Base-by-base conservation (phyloP, 2,329 filamentous ascomycete genomes). In the Cercospora janseana region DNA sequence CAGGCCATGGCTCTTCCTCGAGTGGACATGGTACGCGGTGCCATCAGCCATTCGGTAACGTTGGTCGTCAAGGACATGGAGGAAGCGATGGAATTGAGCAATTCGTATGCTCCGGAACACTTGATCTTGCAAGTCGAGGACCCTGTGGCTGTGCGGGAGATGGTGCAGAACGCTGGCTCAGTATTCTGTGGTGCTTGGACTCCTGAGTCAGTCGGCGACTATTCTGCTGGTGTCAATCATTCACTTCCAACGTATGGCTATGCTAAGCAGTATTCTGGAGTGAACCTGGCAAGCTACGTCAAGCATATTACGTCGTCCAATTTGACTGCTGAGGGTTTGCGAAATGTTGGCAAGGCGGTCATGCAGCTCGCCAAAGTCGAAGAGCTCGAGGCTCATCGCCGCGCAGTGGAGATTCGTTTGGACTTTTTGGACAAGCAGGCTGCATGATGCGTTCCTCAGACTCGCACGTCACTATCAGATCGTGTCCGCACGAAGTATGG, bases 271-370 rank as follows among this genome's bases (percentile, higher is more conserved):
- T 98, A 98, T 75, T 96, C 90, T 4, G 93, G 93, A 45, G 93
- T 98, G 66, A 98, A 95, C 70, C 80, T 98, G 4, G 89, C 82
- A 24, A 97, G 92, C 2, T 98, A 96, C 72, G 81, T 95, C 69
- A 98, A 98, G 76, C 90, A 97, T 76, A 96, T 98, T 65, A 98
- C 93, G 28, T 93, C 88, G 73, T 89, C 90, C 0, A 88, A 95
- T 69, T 78, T 98, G 55, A 95, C 89, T 1, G 81, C 84, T 13
- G 80, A 95, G 63, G 93, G 93, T 16, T 75, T 98, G 55, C 79
- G 80, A 61, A 93, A 94, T 63, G 87, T 98, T 2, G 89, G 92
- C 26, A 75, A 77, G 46, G 90, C 93, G 4, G 93, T 98, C 45
- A 96, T 97, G 89, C 87, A 92, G 70, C 77, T 98, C 40, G 93